Conservation (phyloP, 768 basidiomycete species). For the Austroboletus festivus region DNA sequence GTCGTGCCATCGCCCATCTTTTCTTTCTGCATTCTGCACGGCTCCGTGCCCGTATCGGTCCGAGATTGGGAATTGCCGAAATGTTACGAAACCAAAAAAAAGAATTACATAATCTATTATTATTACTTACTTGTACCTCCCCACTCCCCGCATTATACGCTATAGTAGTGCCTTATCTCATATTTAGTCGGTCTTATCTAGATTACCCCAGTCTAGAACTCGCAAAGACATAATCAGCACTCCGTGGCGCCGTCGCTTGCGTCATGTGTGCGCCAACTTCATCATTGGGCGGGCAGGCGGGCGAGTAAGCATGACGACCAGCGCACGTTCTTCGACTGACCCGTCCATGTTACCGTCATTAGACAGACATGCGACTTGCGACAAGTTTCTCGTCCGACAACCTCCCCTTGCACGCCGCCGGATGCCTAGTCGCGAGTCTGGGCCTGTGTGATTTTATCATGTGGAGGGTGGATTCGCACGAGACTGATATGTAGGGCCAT, state of each 20-base stretch:
- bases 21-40: conserved; percentile 12
- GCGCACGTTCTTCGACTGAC: conserved; percentile 3
- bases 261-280: conserved; percentile 7
- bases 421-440: conserved; percentile 4
- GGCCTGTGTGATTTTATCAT: conserved; percentile 2
- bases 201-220: conserved; percentile 27
- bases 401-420: too few relatives aligned
- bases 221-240: too few relatives aligned
- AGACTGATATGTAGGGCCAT: conserved; percentile 17
- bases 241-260: conserved; percentile 2
- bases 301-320: not conserved
- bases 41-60: conserved; percentile 26
- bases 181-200: conserved; percentile 18
- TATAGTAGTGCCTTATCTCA: conserved; percentile 24
- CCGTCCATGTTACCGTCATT: too few relatives aligned
- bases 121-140: too few relatives aligned
- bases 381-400: not conserved
- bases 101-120: not conserved
- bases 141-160: conserved; percentile 22
- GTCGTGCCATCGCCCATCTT: not conserved
- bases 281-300: not conserved
- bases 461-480: conserved; percentile 12
- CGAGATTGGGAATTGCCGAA: conserved; percentile 20
- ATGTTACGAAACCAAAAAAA: not conserved
- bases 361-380: not conserved